Evolutionary conservation across 129 eudicot species (phyloP).

Genomic region (Flaveria brownii): DNA sequence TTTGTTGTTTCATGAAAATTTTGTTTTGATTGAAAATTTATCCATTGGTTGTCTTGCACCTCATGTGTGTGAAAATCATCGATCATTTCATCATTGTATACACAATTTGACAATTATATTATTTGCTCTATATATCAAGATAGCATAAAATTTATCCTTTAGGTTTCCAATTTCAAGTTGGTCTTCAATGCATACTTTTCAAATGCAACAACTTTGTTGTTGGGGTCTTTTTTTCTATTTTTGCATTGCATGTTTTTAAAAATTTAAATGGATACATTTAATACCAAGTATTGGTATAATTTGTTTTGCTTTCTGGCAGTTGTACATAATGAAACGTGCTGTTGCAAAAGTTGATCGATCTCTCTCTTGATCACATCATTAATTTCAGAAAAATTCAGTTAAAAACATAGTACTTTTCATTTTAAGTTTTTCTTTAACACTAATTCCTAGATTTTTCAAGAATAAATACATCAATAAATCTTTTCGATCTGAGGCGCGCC

Average conservation of each 20-base stretch:
- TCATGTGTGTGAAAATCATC: conserved; percentile 9
- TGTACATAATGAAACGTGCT: background rate
- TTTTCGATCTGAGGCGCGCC: background rate
- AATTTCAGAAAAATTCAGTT: background rate
- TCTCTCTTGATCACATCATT: background rate
- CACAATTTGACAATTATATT: background rate
- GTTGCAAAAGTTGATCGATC: background rate
- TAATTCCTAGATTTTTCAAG: too few relatives aligned
- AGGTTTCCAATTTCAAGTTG: conserved; percentile 3
- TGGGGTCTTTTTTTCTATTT: background rate
- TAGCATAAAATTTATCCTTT: conserved; percentile 20
- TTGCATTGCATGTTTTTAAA: background rate
- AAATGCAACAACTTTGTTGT: conserved; percentile 20
- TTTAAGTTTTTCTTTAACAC: too few relatives aligned
- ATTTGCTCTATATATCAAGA: conserved; percentile 4
- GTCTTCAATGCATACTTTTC: conserved; percentile 14
- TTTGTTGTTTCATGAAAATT: conserved; percentile 9
- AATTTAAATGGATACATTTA: too few relatives aligned
- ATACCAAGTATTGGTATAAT: background rate
- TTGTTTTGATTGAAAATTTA: conserved; percentile 7
- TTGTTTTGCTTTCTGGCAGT: background rate
- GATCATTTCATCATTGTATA: background rate
- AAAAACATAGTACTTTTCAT: too few relatives aligned
- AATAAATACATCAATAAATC: too few relatives aligned
- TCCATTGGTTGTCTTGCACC: conserved; percentile 11